phyloP scores from a whole-genome alignment of 108 stramenopile genomes.

The Skeletonema tropicum region DNA sequence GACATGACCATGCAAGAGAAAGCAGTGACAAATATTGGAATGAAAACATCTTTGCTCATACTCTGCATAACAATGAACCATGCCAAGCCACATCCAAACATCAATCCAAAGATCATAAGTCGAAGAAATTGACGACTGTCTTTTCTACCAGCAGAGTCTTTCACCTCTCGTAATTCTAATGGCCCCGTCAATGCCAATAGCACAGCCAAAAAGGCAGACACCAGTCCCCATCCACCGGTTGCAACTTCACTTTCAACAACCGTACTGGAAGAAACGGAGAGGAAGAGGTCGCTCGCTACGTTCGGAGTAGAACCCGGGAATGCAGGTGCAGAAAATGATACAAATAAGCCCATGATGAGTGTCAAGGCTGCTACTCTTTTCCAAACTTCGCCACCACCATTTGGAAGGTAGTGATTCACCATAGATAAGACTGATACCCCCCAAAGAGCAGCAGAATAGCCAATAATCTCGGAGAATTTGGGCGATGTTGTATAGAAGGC shows the following conservation, averaged over 20 bases:
- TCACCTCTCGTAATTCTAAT: conserved; percentile 71
- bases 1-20: conserved; percentile 70
- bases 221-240: conserved; percentile 78
- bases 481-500: conserved; percentile 57
- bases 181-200: conserved; percentile 81
- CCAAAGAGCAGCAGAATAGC: conserved; percentile 68
- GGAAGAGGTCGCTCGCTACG: conserved; percentile 56
- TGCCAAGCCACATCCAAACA: conserved; percentile 81
- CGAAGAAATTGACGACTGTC: conserved; percentile 71
- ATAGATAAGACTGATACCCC: conserved; percentile 70
- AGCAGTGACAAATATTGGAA: conserved; percentile 59
- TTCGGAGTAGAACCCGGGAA: conserved; percentile 46
- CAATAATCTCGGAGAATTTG: conserved; percentile 70
- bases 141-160: conserved; percentile 61
- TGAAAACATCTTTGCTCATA: conserved; percentile 71
- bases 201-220: conserved; percentile 71
- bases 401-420: conserved; percentile 77
- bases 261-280: conserved; percentile 19
- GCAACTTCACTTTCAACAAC: conserved; percentile 24
- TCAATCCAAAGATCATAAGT: conserved; percentile 76
- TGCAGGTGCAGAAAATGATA: conserved; percentile 70
- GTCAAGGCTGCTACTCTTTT: conserved; percentile 64
- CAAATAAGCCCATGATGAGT: conserved; percentile 67
- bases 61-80: conserved; percentile 81
- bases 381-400: conserved; percentile 78